phyloP scores from a whole-genome alignment of 371 early-diverging fungal species.

The Mucor saturninus region DNA sequence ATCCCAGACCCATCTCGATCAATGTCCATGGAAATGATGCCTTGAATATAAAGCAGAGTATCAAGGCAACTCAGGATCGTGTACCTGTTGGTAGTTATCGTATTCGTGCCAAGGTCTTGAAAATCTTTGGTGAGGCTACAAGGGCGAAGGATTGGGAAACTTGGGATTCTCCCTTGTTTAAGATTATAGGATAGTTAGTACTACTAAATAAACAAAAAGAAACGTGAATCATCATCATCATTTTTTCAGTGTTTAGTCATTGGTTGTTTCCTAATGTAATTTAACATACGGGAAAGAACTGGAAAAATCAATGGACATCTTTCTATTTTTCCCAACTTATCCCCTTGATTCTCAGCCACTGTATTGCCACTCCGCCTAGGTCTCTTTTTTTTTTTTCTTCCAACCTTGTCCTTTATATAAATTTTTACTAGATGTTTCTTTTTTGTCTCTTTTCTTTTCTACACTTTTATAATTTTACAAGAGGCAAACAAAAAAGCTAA shows the following conservation, averaged over 20 bases:
- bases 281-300: background rate
- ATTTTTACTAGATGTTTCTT: too few species aligned
- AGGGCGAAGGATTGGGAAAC: conserved; percentile 12
- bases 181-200: background rate
- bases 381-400: background rate
- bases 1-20: background rate
- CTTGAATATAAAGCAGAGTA: background rate
- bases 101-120: conserved; percentile 10
- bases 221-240: background rate
- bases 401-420: background rate
- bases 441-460: background rate
- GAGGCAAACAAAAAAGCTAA: too few species aligned
- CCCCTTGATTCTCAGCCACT: conserved; percentile 15
- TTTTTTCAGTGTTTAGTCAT: background rate
- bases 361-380: conserved; percentile 12
- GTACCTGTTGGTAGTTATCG: conserved; percentile 9
- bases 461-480: too few species aligned
- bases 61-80: background rate
- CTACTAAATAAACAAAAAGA: too few species aligned
- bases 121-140: conserved; percentile 13
- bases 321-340: background rate
- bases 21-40: background rate
- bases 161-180: conserved; percentile 19
- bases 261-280: background rate
- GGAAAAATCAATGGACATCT: background rate